phyloP scores from a whole-genome alignment of 176 grass and related monocot genomes.

The Phoenix dactylifera region DNA sequence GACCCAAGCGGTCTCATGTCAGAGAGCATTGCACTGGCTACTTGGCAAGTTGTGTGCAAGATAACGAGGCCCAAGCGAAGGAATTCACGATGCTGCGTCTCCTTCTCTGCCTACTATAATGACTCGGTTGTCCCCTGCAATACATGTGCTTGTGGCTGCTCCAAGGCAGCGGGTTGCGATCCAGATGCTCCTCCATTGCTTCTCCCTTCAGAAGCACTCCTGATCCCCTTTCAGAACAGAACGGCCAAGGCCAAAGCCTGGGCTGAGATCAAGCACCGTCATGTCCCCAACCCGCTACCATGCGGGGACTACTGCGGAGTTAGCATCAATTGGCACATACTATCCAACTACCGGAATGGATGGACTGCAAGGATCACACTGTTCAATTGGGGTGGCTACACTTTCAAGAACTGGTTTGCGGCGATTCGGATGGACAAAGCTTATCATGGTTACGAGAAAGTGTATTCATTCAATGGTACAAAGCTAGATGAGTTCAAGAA shows the following conservation, averaged over 20 bases:
- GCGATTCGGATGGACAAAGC: constrained; percentile 42
- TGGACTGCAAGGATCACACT: constrained; percentile 75
- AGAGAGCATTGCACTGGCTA: constrained; percentile 45
- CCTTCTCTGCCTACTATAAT: constrained; percentile 83
- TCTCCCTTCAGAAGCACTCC: constrained; percentile 72
- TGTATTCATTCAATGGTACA: constrained; percentile 89
- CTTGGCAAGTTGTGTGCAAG: constrained; percentile 90
- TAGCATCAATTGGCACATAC: constrained; percentile 87
- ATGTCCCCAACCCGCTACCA: constrained; percentile 41
- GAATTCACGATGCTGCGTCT: constrained; percentile 64
- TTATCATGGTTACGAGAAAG: constrained; percentile 60
- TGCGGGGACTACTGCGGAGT: constrained; percentile 72
- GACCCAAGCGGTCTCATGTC: constrained; percentile 70
- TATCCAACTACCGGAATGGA: constrained; percentile 68
- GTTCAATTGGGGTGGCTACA: constrained; percentile 94
- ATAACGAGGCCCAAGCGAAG: constrained; percentile 53
- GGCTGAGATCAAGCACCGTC: constrained; percentile 77
- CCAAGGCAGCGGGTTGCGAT: constrained; percentile 41
- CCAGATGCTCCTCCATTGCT: constrained; percentile 32
- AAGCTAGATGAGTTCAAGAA: constrained; percentile 36
- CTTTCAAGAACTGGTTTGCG: constrained; percentile 89
- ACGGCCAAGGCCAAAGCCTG: constrained; percentile 61
- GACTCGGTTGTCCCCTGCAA: constrained; percentile 69
- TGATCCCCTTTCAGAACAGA: constrained; percentile 65
- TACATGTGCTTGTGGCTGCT: constrained; percentile 69